A percentile compares a stretch with the other conserved stretches of the same genome.
These are phyloP conservation scores for Centaurea solstitialis DNA, from an alignment of 129 eudicot genomes.

Conservation along the genomic window DNA sequence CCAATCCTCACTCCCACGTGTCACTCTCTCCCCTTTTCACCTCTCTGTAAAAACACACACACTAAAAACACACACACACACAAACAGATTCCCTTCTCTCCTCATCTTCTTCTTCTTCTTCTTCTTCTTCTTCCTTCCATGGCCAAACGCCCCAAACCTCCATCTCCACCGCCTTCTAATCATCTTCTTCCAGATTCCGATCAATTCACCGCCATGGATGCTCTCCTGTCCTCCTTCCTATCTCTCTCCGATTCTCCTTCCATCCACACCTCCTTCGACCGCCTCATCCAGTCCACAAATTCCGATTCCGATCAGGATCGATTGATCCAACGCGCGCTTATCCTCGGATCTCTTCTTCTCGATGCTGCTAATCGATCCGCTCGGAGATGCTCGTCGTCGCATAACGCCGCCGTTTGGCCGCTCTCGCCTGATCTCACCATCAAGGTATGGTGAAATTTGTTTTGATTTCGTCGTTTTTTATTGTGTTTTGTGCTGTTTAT, in stretches of 20 bases:
- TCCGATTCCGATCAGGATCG: slow-evolving; percentile 55
- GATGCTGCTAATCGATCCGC: slow-evolving; percentile 77
- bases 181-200: slow-evolving; percentile 13
- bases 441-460: slow-evolving; percentile 35
- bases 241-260: slow-evolving; percentile 43
- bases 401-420: slow-evolving; percentile 76
- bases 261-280: slow-evolving; percentile 53
- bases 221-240: slow-evolving; percentile 42
- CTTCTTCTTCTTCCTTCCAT: slow-evolving; percentile 37
- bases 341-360: slow-evolving; percentile 49
- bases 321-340: slow-evolving; percentile 60
- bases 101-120: slow-evolving; percentile 31
- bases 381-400: slow-evolving; percentile 54
- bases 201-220: slow-evolving; percentile 36
- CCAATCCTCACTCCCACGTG: slow-evolving; percentile 39
- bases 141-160: slow-evolving; percentile 12
- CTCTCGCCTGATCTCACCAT: slow-evolving; percentile 75
- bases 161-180: not conserved
- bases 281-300: slow-evolving; percentile 49
- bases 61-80: slow-evolving; percentile 4
- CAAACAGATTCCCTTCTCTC: slow-evolving; percentile 4
- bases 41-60: slow-evolving; percentile 7
- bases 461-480: not conserved
- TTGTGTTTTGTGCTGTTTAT: slow-evolving; percentile 10
- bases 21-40: slow-evolving; percentile 5